Conservation (phyloP, 2,329 filamentous ascomycete species). For the Trichoderma pleuroti region DNA sequence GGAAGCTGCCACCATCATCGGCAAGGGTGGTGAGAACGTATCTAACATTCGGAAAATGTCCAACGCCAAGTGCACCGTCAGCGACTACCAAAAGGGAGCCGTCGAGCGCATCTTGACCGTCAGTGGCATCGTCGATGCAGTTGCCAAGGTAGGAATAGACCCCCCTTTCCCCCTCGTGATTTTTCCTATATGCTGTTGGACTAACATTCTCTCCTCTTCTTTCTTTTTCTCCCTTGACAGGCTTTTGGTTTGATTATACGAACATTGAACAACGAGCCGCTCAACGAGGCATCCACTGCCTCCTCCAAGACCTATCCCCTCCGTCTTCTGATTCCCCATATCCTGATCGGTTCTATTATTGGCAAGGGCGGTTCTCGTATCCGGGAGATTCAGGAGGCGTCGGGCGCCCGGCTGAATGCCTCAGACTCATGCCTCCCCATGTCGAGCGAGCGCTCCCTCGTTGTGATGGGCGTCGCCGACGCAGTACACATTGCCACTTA, state of each 20-base stretch:
- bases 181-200: neutral
- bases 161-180: neutral
- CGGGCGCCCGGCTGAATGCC: slow-evolving; percentile 91
- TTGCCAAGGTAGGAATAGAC: slow-evolving; percentile 73
- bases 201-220: neutral
- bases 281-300: slow-evolving; percentile 81
- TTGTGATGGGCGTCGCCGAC: slow-evolving; percentile 96
- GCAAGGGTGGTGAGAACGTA: slow-evolving; percentile 97
- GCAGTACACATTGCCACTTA: slow-evolving; percentile 98
- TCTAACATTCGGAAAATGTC: slow-evolving; percentile 94
- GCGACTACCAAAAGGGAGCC: slow-evolving; percentile 94
- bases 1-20: slow-evolving; percentile 95
- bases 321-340: slow-evolving; percentile 90
- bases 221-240: slow-evolving; percentile 41
- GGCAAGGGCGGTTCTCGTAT: slow-evolving; percentile 95
- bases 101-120: slow-evolving; percentile 97
- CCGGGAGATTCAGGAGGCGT: slow-evolving; percentile 97
- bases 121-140: slow-evolving; percentile 92
- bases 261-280: slow-evolving; percentile 93
- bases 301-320: slow-evolving; percentile 97
- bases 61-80: slow-evolving; percentile 96
- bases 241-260: slow-evolving; percentile 98
- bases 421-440: slow-evolving; percentile 92
- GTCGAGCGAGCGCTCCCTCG: slow-evolving; percentile 94
- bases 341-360: slow-evolving; percentile 97